phyloP scores from a whole-genome alignment of 352 stramenopile species.

The Globisporangium barbulae region DNA sequence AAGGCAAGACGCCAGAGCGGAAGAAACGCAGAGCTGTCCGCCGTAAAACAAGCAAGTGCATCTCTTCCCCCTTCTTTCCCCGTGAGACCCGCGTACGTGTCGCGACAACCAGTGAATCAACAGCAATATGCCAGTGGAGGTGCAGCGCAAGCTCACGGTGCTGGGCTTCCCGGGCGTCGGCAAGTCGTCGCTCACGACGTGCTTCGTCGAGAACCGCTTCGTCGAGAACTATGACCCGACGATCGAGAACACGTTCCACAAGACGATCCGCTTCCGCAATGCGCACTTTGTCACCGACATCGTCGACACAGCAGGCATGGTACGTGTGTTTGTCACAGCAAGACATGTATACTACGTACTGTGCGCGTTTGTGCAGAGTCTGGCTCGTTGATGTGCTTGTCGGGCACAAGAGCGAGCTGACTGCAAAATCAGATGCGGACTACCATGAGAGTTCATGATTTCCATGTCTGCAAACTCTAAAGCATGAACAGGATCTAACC shows the following conservation, averaged over 20 bases:
- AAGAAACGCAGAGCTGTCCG: background rate
- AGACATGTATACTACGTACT: background rate
- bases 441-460: background rate
- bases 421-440: background rate
- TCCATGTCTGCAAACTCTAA: no score
- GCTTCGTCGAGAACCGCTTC: slow-evolving; percentile 93
- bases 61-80: background rate
- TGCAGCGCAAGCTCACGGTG: slow-evolving; percentile 95
- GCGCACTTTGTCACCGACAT: slow-evolving; percentile 97
- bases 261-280: slow-evolving; percentile 95
- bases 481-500: background rate
- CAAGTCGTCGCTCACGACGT: slow-evolving; percentile 94
- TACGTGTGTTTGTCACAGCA: slow-evolving; percentile 18
- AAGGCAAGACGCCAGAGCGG: background rate
- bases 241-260: slow-evolving; percentile 96
- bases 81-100: background rate
- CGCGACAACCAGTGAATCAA: background rate
- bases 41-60: background rate
- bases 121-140: slow-evolving; percentile 81
- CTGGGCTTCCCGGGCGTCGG: slow-evolving; percentile 93
- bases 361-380: slow-evolving; percentile 11
- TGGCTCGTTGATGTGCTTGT: background rate
- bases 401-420: background rate
- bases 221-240: slow-evolving; percentile 94
- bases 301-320: slow-evolving; percentile 96